Percentiles rank a stretch among this genome's conserved stretches.
phyloP scores from a whole-genome alignment of 2,329 filamentous ascomycete genomes.

The Pyricularia pennisetigena region DNA sequence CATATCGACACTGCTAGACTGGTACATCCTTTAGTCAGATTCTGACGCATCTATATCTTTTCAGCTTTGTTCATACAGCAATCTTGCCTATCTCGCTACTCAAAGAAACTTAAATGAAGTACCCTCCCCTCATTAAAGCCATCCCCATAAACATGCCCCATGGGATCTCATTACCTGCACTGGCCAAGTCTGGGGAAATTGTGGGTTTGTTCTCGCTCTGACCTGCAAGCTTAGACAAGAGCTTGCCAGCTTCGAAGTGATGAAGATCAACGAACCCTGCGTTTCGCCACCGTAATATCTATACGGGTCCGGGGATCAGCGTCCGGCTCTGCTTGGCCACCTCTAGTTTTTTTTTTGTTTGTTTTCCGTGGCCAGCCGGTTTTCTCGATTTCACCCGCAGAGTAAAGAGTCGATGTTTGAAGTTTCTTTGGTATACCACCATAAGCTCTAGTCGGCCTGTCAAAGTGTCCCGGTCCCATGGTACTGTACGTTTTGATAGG shows the following conservation, averaged over 20 bases:
- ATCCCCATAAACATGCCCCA: background rate
- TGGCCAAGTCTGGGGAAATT: background rate
- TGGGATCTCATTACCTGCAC: background rate
- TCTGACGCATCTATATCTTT: background rate
- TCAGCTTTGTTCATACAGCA: background rate
- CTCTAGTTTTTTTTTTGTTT: background rate
- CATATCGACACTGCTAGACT: background rate
- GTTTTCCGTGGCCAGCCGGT: background rate
- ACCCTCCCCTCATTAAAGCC: background rate
- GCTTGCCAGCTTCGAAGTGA: background rate
- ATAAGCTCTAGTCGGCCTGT: background rate
- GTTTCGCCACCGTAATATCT: background rate
- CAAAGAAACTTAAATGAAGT: background rate
- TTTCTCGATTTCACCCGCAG: background rate
- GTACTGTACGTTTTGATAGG: background rate
- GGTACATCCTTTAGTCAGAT: background rate
- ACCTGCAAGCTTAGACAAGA: background rate
- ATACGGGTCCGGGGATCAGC: background rate
- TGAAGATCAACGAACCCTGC: background rate
- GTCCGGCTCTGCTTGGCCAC: background rate
- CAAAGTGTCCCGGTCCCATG: background rate
- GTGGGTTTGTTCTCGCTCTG: background rate
- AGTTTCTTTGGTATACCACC: background rate
- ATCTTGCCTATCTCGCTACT: background rate
- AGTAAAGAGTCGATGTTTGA: background rate